phyloP scores from a whole-genome alignment of 83 land plant species.

The Picea abies region DNA sequence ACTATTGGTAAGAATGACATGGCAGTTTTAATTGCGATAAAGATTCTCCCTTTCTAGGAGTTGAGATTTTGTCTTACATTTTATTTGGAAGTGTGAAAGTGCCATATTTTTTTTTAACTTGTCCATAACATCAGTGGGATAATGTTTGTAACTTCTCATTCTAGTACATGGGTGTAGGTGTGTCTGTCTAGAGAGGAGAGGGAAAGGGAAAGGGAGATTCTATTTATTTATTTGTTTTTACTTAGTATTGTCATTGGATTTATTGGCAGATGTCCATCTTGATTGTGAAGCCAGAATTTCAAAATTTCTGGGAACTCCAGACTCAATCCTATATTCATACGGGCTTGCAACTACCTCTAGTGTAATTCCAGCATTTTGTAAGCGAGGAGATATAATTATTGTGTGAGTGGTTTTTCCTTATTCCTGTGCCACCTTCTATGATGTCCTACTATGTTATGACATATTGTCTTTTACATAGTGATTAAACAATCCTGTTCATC shows the following conservation, averaged over 20 bases:
- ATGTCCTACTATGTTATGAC: not conserved
- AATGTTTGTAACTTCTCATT: not conserved
- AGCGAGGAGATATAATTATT: slow-evolving; percentile 89
- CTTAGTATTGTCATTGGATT: not conserved
- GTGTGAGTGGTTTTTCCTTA: slow-evolving; percentile 60
- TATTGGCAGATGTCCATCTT: slow-evolving; percentile 83
- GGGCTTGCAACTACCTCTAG: slow-evolving; percentile 94
- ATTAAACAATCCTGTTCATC: not conserved
- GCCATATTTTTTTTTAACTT: not conserved
- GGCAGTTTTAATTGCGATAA: not conserved
- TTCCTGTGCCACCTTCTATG: not conserved
- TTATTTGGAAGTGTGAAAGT: not conserved
- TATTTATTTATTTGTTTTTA: not conserved
- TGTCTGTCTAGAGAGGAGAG: not conserved
- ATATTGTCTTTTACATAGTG: not conserved
- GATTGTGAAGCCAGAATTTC: slow-evolving; percentile 95
- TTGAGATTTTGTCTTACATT: not conserved
- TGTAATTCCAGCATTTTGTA: slow-evolving; percentile 96
- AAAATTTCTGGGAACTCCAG: slow-evolving; percentile 89
- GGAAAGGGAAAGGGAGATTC: not conserved
- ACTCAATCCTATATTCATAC: slow-evolving; percentile 94
- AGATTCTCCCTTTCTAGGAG: not conserved
- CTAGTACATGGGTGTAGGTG: too few species aligned
- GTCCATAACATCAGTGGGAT: not conserved
- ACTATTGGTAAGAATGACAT: slow-evolving; percentile 73